Conservation (phyloP, 2,329 filamentous ascomycete genomes). For the Didymellaceae sp. region DNA sequence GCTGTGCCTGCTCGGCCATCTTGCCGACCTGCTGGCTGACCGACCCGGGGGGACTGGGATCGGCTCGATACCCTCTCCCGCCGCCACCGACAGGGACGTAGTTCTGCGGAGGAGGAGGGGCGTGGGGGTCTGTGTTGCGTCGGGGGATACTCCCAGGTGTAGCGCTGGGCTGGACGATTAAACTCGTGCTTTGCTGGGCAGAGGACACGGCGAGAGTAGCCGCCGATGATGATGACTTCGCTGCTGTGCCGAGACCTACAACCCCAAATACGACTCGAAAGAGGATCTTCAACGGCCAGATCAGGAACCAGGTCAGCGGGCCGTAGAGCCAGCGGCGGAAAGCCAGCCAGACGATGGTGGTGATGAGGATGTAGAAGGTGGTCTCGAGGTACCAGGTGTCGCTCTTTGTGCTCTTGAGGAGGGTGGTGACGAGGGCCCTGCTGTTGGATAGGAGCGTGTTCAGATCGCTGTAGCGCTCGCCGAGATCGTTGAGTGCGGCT, state of each 20-base stretch:
- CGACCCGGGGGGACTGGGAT: conserved; percentile 46
- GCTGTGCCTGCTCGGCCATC: conserved; percentile 50
- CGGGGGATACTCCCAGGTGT: conserved; percentile 45
- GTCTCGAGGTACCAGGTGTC: conserved; percentile 98
- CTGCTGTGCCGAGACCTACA: conserved; percentile 58
- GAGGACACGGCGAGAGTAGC: conserved; percentile 21
- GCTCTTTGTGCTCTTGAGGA: conserved; percentile 88
- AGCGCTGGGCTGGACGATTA: conserved; percentile 56
- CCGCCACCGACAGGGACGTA: conserved; percentile 58
- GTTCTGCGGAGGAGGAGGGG: conserved; percentile 38
- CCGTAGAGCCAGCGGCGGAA: conserved; percentile 88
- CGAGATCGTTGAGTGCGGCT: conserved; percentile 78
- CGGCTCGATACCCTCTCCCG: conserved; percentile 53
- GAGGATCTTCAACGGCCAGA: conserved; percentile 75
- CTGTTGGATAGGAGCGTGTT: conserved; percentile 79
- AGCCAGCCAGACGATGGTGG: conserved; percentile 82
- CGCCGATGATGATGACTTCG: conserved; percentile 28
- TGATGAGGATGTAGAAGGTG: conserved; percentile 79
- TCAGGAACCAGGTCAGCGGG: conserved; percentile 87
- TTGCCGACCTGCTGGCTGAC: conserved; percentile 51
- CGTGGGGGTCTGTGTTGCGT: conserved; percentile 34
- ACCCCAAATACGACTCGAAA: conserved; percentile 66
- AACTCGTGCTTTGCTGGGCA: conserved; percentile 31
- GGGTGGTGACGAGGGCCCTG: conserved; percentile 74
- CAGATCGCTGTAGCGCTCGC: conserved; percentile 80